phyloP scores from a whole-genome alignment of 108 stramenopile species.

The Fragilaria radians region DNA sequence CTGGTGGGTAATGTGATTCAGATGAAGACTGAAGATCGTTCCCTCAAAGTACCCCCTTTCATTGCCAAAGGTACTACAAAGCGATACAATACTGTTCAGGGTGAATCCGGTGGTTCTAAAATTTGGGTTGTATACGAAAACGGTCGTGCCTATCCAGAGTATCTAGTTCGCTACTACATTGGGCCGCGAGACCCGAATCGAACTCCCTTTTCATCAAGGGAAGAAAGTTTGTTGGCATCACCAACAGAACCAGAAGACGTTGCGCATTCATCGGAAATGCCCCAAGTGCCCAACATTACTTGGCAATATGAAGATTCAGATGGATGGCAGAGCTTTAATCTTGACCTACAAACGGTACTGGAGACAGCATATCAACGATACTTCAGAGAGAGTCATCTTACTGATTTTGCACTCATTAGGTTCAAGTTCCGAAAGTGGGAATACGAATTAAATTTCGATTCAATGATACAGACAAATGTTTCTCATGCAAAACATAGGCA shows the following conservation, averaged over 20 bases:
- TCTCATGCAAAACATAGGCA: background rate
- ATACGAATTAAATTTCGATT: background rate
- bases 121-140: constrained; percentile 10
- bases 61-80: too few relatives aligned
- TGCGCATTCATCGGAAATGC: background rate
- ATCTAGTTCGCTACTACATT: background rate
- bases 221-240: background rate
- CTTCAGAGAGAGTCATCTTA: background rate
- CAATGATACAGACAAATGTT: background rate
- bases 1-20: constrained; percentile 1
- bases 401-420: background rate
- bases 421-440: background rate
- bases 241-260: background rate
- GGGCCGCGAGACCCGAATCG: background rate
- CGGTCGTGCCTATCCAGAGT: constrained; percentile 8
- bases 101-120: background rate
- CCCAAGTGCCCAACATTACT: background rate
- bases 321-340: background rate
- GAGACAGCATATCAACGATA: background rate
- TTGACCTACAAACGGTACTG: background rate
- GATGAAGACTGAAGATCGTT: background rate
- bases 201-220: background rate
- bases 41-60: background rate
- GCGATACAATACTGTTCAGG: constrained; percentile 1
- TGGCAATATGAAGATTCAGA: constrained; percentile 1